phyloP scores from a whole-genome alignment of 306 rosid genomes.

The Hylodesmum podocarpum region DNA sequence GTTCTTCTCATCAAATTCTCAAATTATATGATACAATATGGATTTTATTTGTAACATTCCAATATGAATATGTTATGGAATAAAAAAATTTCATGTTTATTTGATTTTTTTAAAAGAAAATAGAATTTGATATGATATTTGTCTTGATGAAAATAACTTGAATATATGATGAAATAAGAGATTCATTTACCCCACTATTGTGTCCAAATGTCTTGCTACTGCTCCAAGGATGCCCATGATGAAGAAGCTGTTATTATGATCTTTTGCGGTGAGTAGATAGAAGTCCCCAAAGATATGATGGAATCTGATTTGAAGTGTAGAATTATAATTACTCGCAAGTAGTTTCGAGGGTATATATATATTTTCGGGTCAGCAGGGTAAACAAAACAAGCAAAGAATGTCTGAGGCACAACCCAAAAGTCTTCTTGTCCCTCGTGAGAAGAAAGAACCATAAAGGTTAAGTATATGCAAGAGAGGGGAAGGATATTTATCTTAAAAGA shows the following conservation, averaged over 20 bases:
- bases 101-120: not conserved
- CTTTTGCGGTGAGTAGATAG: not conserved
- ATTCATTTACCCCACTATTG: conserved; percentile 62
- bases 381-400: conserved; percentile 52
- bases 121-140: not conserved
- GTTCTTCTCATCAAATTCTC: not conserved
- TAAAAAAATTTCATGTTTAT: not conserved
- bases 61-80: not conserved
- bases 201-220: conserved; percentile 61
- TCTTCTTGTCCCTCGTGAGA: conserved; percentile 54
- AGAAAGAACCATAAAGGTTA: conserved; percentile 34
- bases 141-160: not conserved
- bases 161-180: not conserved
- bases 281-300: not conserved
- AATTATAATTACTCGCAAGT: not conserved
- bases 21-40: not conserved
- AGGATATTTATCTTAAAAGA: not conserved
- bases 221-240: conserved; percentile 72
- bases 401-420: conserved; percentile 32
- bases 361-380: not conserved
- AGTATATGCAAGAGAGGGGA: not conserved
- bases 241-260: conserved; percentile 28
- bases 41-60: not conserved
- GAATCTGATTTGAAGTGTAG: not conserved
- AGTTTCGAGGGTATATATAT: not conserved